A percentile compares a stretch with the other conserved stretches of the same genome.
These are phyloP conservation scores for Akanthomyces muscarius DNA, from an alignment of 2,329 filamentous ascomycete genomes.

Conservation along the genomic window DNA sequence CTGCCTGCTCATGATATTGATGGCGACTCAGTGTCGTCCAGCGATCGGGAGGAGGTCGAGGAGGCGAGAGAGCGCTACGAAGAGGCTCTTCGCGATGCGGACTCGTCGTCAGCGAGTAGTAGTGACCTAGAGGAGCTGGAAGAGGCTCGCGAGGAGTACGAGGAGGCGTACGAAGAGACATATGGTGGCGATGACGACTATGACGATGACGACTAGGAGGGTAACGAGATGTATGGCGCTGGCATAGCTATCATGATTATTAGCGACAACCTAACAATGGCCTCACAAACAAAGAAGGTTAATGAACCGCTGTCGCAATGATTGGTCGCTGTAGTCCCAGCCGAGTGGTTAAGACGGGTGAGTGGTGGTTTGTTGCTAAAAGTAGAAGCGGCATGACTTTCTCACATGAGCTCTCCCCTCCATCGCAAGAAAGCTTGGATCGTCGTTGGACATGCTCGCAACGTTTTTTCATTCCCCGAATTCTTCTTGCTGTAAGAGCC, in stretches of 20 bases:
- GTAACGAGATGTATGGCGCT: background rate
- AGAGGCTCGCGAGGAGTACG: slow-evolving; percentile 48
- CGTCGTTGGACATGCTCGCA: too few relatives aligned
- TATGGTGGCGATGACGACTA: slow-evolving; percentile 28
- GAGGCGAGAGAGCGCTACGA: slow-evolving; percentile 43
- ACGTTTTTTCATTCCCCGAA: too few relatives aligned
- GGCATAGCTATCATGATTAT: background rate
- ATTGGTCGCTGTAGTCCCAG: too few relatives aligned
- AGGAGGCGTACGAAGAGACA: slow-evolving; percentile 46
- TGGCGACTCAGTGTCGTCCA: slow-evolving; percentile 39
- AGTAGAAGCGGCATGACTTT: too few relatives aligned
- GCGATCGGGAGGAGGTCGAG: slow-evolving; percentile 39
- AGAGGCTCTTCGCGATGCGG: slow-evolving; percentile 37
- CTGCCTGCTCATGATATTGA: slow-evolving; percentile 31
- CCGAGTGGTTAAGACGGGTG: too few relatives aligned
- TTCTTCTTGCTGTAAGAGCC: too few relatives aligned
- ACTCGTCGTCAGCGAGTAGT: slow-evolving; percentile 43
- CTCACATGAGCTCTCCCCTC: too few relatives aligned
- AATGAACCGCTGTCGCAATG: too few relatives aligned
- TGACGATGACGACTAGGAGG: slow-evolving; percentile 13
- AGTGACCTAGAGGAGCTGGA: slow-evolving; percentile 50
- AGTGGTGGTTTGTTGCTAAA: too few relatives aligned
- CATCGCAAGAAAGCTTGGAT: too few relatives aligned
- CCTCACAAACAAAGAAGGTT: too few relatives aligned
- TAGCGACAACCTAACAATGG: background rate